Conservation (phyloP, 169 alveolate species). For the Condylostoma magnum region DNA sequence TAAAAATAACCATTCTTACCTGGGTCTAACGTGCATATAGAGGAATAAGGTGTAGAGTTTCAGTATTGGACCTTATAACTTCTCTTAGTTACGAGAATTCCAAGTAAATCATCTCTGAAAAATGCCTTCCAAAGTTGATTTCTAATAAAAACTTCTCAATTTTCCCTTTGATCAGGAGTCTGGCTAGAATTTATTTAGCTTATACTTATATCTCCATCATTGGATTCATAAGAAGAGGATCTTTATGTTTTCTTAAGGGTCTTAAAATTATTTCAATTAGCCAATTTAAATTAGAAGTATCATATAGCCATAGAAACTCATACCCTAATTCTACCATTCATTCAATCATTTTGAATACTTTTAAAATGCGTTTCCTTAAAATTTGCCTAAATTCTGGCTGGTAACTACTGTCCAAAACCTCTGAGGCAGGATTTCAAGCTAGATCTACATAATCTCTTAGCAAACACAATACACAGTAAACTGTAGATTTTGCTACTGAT, state of each 20-base stretch:
- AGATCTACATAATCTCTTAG: too few relatives aligned
- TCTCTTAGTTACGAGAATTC: constrained; percentile 63
- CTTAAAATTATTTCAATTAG: neutral
- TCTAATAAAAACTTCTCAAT: constrained; percentile 46
- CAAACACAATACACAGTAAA: neutral
- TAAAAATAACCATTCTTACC: constrained; percentile 60
- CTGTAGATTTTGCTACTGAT: neutral
- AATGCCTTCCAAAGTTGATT: constrained; percentile 58
- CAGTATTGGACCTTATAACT: constrained; percentile 58
- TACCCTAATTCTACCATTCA: neutral
- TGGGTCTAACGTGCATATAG: constrained; percentile 62
- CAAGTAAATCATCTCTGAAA: constrained; percentile 54
- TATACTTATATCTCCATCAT: constrained; percentile 33
- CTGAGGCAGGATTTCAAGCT: too few relatives aligned
- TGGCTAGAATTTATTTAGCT: constrained; percentile 36
- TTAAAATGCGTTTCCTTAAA: neutral
- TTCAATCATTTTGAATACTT: neutral
- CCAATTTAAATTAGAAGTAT: neutral
- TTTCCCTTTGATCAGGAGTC: constrained; percentile 31
- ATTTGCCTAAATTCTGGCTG: neutral
- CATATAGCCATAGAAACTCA: neutral
- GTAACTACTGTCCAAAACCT: neutral
- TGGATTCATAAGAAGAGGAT: constrained; percentile 40
- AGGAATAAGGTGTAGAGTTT: constrained; percentile 58
- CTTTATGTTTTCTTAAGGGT: neutral